Evolutionary conservation across 176 grass and related monocot genomes (phyloP).

Genomic region (Aegilops tauschii): DNA sequence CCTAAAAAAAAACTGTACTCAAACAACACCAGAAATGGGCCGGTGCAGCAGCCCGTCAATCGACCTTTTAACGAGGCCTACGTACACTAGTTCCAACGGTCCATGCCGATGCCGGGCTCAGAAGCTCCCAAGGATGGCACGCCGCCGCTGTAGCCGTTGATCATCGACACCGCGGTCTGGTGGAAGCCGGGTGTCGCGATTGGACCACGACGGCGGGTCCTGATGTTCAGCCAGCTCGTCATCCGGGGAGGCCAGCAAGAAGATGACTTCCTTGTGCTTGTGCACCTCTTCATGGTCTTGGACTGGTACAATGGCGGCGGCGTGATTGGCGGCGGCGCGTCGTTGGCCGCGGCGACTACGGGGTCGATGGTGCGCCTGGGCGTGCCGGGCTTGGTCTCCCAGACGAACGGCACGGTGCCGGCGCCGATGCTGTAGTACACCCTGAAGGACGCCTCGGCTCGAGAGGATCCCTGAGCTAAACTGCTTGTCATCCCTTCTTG

Average conservation of each 20-base stretch:
- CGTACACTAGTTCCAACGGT: neutral
- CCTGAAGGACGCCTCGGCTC: conserved; percentile 39
- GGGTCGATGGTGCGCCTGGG: conserved; percentile 32
- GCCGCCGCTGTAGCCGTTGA: neutral
- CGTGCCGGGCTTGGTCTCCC: conserved; percentile 48
- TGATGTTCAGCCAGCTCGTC: neutral
- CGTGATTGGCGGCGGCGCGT: conserved; percentile 17
- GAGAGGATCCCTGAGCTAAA: conserved; percentile 33
- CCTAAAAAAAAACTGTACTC: neutral
- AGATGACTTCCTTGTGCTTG: neutral
- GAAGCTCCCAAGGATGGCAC: neutral
- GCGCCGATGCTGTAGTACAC: conserved; percentile 56
- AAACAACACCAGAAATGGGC: neutral
- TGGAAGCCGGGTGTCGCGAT: neutral
- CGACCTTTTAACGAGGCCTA: neutral
- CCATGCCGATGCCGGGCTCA: neutral
- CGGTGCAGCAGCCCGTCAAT: neutral
- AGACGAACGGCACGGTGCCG: conserved; percentile 46
- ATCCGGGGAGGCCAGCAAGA: neutral
- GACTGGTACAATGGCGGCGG: conserved; percentile 42
- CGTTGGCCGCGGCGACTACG: neutral
- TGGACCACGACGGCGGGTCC: neutral
- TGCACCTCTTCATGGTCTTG: neutral
- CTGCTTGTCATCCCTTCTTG: conserved; percentile 15
- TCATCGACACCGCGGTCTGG: neutral